phyloP scores from a whole-genome alignment of 2,329 filamentous ascomycete genomes.

The Leptosphaerulina australis region DNA sequence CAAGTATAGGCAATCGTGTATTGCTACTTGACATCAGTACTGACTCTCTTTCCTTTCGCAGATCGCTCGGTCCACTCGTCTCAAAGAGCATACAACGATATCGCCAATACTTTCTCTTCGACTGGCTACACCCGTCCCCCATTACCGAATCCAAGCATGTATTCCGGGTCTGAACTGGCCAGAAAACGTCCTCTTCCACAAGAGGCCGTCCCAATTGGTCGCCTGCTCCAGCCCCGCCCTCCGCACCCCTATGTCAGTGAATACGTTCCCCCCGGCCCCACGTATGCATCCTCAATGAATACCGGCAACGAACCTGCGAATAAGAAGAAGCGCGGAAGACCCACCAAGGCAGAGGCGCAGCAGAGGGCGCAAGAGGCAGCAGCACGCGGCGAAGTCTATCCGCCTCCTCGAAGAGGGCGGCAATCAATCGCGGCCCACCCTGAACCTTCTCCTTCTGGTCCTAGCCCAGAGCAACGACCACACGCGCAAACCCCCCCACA shows the following conservation, averaged over 20 bases:
- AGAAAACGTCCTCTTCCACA: conserved; percentile 47
- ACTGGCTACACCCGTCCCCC: conserved; percentile 40
- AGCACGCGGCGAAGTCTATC: conserved; percentile 49
- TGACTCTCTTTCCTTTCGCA: conserved; percentile 24
- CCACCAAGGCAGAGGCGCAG: conserved; percentile 56
- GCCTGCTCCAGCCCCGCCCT: conserved; percentile 55
- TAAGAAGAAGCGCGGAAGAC: conserved; percentile 57
- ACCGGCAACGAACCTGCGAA: conserved; percentile 45
- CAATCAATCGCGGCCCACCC: conserved; percentile 39
- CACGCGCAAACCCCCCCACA: conserved; percentile 39
- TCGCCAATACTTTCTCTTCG: conserved; percentile 33
- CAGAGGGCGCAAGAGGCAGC: conserved; percentile 52
- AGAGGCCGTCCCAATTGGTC: conserved; percentile 46
- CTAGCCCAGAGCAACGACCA: conserved; percentile 32
- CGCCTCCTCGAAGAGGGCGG: conserved; percentile 44
- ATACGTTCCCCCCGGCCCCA: conserved; percentile 35
- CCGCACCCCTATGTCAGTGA: conserved; percentile 44
- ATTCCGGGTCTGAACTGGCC: conserved; percentile 40
- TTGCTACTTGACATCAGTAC: conserved; percentile 1
- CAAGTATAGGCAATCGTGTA: not conserved
- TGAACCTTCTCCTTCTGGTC: conserved; percentile 23
- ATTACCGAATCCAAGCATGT: conserved; percentile 39
- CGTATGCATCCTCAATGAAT: conserved; percentile 37
- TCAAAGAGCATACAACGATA: conserved; percentile 44
- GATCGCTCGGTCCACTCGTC: conserved; percentile 47